Conservation (phyloP, 768 basidiomycete species). For the Tricholoma furcatifolium region DNA sequence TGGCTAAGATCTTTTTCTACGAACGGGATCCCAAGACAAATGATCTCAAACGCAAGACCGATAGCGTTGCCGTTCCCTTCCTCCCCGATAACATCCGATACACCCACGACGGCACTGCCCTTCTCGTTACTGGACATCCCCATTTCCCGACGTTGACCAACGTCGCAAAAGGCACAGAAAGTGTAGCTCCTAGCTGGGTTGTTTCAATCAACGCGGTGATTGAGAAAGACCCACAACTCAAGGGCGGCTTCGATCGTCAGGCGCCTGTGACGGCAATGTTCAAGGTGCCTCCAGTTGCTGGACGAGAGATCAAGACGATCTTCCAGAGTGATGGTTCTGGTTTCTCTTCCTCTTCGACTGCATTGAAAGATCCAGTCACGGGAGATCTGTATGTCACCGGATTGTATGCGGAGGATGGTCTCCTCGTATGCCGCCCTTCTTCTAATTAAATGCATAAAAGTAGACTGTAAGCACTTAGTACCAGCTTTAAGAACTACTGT, state of each 20-base stretch:
- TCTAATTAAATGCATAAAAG: background rate
- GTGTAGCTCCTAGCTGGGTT: constrained; percentile 58
- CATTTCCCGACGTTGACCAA: constrained; percentile 51
- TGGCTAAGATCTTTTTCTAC: constrained; percentile 50
- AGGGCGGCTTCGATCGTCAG: constrained; percentile 33
- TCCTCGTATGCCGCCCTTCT: constrained; percentile 43
- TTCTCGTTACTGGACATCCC: constrained; percentile 68
- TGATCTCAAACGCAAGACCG: constrained; percentile 32
- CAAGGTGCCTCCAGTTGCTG: constrained; percentile 34
- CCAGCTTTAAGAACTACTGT: background rate
- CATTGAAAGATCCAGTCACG: constrained; percentile 46
- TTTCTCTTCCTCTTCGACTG: constrained; percentile 54
- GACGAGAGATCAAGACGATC: constrained; percentile 54
- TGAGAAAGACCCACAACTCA: constrained; percentile 2
- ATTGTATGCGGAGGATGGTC: constrained; percentile 53
- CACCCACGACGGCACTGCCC: constrained; percentile 38
- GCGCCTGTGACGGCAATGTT: constrained; percentile 49
- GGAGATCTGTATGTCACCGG: constrained; percentile 55
- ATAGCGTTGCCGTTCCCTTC: constrained; percentile 53
- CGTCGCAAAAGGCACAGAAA: constrained; percentile 44
- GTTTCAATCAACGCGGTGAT: constrained; percentile 36
- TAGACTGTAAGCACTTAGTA: too few relatives aligned
- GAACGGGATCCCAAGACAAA: constrained; percentile 44
- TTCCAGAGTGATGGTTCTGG: constrained; percentile 73
- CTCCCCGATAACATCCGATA: constrained; percentile 61